Base-by-base conservation (phyloP, 352 stramenopile species). In the Pythium guiyangense region DNA sequence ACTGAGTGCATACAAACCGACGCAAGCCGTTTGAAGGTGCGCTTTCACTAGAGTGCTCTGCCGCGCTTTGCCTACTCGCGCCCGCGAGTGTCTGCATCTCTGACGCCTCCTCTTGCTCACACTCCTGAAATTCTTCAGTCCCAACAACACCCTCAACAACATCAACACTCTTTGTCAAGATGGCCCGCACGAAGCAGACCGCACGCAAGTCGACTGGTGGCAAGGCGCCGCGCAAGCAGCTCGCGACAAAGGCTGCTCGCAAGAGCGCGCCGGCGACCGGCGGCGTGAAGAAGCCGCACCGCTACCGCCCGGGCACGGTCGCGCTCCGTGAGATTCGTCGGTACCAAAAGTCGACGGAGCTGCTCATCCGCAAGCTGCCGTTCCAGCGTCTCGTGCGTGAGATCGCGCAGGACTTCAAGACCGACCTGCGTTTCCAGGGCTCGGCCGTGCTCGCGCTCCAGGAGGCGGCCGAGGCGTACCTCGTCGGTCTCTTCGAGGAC, bases 301-400 rank as follows among this genome's bases (percentile, higher is more conserved):
- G n/a, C n/a, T n/a, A n/a, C n/a, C n/a, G n/a, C n/a, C n/a, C n/a
- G n/a, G n/a, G n/a, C n/a, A n/a, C n/a, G n/a, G 66, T 80, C 29
- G 96, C 96, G n/a, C 75, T 99, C n/a, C 85, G 89, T 77, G 96
- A 99, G 72, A 99, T 99, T 68, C 82, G 97, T 64, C 73, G 82
- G 45, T 99, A 98, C 77, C 97, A 99, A 84, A 89, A 88, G 58
- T 97, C 79, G 53, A 99, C 96, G 12, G 94, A 98, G 62, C 81
- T 99, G 22, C 69, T 99, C 45, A 82, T 99, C 59, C 92, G 96
- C 52, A 96, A 97, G 74, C 80, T 99, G 22, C 97, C 96, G 27
- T 99, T 99, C 78, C 92, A 96, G 56, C 79, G 97, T 52, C 79
- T 99, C n/a, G 96, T 98, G 34, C 83, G 92, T 48, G 92, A 98